phyloP scores from a whole-genome alignment of 495 filamentous ascomycete genomes.

The Neurospora sp. region DNA sequence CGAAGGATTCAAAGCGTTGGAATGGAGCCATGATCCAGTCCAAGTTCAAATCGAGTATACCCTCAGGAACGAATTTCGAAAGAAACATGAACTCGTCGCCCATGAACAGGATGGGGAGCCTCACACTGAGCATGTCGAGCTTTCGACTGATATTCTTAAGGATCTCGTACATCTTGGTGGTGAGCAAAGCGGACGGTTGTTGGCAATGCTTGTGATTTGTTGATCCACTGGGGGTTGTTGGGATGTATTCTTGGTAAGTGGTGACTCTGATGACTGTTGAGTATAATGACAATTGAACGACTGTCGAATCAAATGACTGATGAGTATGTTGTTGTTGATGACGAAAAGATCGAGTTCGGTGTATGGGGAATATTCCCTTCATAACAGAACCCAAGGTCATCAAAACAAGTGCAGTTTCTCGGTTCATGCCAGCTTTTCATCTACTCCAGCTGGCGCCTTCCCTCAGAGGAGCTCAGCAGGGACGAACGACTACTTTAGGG shows the following conservation, averaged over 20 bases:
- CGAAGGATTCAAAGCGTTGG: background rate
- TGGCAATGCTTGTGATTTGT: background rate
- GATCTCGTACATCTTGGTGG: background rate
- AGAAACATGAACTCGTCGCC: background rate
- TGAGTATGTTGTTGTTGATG: background rate
- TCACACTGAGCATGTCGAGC: background rate
- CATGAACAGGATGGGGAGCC: background rate
- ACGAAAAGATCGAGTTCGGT: background rate
- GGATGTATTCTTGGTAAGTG: background rate
- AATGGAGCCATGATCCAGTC: background rate
- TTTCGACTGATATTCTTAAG: background rate
- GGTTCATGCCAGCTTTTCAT: background rate
- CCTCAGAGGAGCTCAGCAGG: background rate
- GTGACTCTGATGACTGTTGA: background rate
- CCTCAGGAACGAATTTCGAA: background rate
- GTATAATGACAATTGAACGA: background rate
- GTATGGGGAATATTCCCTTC: background rate
- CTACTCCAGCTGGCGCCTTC: background rate
- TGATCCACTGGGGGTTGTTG: background rate
- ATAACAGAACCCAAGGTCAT: background rate
- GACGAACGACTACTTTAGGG: background rate
- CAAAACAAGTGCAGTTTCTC: background rate
- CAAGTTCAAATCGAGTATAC: background rate
- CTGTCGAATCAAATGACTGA: background rate
- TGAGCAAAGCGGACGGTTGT: background rate